phyloP scores from a whole-genome alignment of 805 yeast species.

The Candida schatavii region DNA sequence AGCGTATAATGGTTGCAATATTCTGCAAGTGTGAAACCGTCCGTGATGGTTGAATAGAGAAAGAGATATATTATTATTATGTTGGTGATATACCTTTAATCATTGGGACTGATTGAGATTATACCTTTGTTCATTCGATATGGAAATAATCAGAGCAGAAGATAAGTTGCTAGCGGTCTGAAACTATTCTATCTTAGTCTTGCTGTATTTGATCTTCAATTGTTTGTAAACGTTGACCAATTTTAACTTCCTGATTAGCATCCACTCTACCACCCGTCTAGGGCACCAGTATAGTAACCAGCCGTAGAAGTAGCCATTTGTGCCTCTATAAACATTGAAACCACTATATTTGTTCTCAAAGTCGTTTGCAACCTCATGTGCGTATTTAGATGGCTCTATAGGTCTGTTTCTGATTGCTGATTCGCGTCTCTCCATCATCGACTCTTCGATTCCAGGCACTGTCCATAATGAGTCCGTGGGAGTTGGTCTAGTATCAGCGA shows the following conservation, averaged over 20 bases:
- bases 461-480: slow-evolving; percentile 54
- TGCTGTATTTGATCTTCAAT: slow-evolving; percentile 20
- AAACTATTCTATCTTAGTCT: slow-evolving; percentile 13
- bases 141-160: no score
- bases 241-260: slow-evolving; percentile 35
- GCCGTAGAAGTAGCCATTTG: slow-evolving; percentile 36
- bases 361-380: slow-evolving; percentile 52
- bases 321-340: slow-evolving; percentile 59
- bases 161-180: no score
- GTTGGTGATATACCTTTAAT: no score
- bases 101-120: no score
- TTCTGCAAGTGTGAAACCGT: slow-evolving; percentile 1
- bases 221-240: slow-evolving; percentile 23
- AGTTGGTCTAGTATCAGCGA: slow-evolving; percentile 62
- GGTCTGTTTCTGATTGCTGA: slow-evolving; percentile 64
- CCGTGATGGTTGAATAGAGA: neutral
- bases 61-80: neutral
- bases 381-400: slow-evolving; percentile 57
- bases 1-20: no score
- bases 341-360: slow-evolving; percentile 28
- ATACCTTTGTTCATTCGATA: no score
- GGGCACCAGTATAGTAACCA: slow-evolving; percentile 42
- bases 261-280: slow-evolving; percentile 42
- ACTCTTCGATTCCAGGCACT: slow-evolving; percentile 47
- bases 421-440: slow-evolving; percentile 48